Percentiles rank a stretch among this genome's conserved stretches.
phyloP scores from a whole-genome alignment of 2,329 filamentous ascomycete genomes.

The Aspergillus latus region DNA sequence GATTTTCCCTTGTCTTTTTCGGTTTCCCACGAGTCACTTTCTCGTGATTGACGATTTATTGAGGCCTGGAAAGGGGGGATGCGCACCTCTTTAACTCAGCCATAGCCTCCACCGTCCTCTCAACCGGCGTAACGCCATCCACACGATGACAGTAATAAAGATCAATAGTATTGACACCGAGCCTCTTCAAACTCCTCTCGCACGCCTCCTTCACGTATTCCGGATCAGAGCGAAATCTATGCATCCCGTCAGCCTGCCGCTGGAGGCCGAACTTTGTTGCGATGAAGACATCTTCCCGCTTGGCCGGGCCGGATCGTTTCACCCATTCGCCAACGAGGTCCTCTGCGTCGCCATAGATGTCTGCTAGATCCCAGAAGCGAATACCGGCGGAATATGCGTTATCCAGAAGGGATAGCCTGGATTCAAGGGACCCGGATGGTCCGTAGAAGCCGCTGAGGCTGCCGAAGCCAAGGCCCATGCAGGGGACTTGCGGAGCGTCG shows the following conservation, averaged over 20 bases:
- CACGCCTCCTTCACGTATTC: slow-evolving; percentile 40
- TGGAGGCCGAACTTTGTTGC: slow-evolving; percentile 34
- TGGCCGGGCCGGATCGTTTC: slow-evolving; percentile 31
- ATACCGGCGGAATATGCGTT: slow-evolving; percentile 33
- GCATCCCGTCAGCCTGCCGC: slow-evolving; percentile 17
- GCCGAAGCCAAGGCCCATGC: slow-evolving; percentile 26
- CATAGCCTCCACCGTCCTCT: slow-evolving; percentile 47
- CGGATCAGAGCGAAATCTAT: slow-evolving; percentile 34
- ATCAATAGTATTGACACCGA: slow-evolving; percentile 43
- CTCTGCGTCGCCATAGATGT: slow-evolving; percentile 34
- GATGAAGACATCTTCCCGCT: slow-evolving; percentile 44
- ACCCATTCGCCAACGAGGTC: slow-evolving; percentile 42
- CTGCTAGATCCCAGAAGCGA: slow-evolving; percentile 36
- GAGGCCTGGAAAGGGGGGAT: too few species aligned
- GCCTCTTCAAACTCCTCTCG: slow-evolving; percentile 34
- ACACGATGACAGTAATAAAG: slow-evolving; percentile 49
- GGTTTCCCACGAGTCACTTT: too few species aligned
- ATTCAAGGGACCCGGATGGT: slow-evolving; percentile 15
- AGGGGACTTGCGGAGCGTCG: slow-evolving; percentile 22
- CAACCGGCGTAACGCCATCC: slow-evolving; percentile 45
- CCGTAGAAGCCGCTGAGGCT: slow-evolving; percentile 20
- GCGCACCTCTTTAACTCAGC: slow-evolving; percentile 42
- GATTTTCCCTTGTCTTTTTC: slow-evolving; percentile 47
- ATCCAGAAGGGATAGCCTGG: slow-evolving; percentile 27
- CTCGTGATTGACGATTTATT: too few species aligned